Evolutionary conservation across 495 filamentous ascomycete species (phyloP).

Genomic region (Penicillium pulvis): DNA sequence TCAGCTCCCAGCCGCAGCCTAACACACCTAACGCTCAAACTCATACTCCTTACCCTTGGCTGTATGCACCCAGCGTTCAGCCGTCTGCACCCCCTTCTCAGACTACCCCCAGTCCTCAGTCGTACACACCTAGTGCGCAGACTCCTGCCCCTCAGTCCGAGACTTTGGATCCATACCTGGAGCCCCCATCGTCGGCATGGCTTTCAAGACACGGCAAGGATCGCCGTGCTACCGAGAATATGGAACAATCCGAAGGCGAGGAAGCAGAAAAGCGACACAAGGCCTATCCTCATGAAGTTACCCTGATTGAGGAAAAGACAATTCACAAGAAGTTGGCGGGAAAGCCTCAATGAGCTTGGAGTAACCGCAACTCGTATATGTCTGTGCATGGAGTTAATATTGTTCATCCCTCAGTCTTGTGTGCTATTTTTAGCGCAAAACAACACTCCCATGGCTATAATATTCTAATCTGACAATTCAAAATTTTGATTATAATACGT

Average conservation of each 20-base stretch:
- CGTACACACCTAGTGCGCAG: not conserved
- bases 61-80: not conserved
- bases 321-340: not conserved
- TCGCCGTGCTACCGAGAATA: not conserved
- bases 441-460: not conserved
- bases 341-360: not conserved
- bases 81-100: not conserved
- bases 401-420: not conserved
- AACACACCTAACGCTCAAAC: not conserved
- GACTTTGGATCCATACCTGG: not conserved
- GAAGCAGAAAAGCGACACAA: not conserved
- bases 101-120: not conserved
- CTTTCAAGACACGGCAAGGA: not conserved
- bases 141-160: not conserved
- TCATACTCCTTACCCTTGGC: not conserved
- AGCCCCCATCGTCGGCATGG: slow-evolving; percentile 6
- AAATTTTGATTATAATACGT: too few relatives aligned
- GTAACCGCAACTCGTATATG: not conserved
- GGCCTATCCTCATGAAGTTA: not conserved
- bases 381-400: not conserved
- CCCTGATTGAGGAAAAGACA: not conserved
- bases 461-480: not conserved
- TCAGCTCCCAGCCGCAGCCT: not conserved
- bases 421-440: not conserved
- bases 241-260: not conserved